Evolutionary conservation across 2,329 filamentous ascomycete species (phyloP).

Genomic region (Tolypocladium ovalisporum): DNA sequence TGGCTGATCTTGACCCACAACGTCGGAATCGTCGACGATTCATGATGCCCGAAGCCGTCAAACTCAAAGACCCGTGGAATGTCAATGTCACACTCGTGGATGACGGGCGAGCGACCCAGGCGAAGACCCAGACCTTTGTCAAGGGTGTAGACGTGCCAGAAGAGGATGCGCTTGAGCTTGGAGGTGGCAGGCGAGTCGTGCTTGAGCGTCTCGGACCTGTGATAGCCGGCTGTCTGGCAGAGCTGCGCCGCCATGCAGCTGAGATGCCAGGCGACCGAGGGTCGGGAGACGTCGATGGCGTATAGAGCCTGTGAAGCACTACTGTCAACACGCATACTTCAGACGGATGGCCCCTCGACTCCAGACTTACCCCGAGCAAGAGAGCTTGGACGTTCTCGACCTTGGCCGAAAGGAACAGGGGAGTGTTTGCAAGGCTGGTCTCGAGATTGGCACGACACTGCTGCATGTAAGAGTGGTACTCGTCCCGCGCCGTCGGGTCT

Average conservation of each 20-base stretch:
- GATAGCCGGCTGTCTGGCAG: conserved; percentile 52
- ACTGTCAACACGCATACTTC: not conserved
- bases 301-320: conserved; percentile 38
- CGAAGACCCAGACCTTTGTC: conserved; percentile 48
- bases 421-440: conserved; percentile 38
- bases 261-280: conserved; percentile 54
- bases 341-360: not conserved
- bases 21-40: conserved; percentile 28
- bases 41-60: conserved; percentile 25
- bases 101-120: conserved; percentile 44
- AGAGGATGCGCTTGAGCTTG: conserved; percentile 29
- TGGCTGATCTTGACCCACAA: conserved; percentile 45
- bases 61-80: conserved; percentile 31
- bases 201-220: conserved; percentile 29
- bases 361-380: conserved; percentile 38
- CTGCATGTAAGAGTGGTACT: conserved; percentile 26
- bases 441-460: conserved; percentile 38
- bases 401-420: conserved; percentile 44
- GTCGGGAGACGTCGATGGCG: conserved; percentile 49
- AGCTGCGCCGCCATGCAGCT: conserved; percentile 47
- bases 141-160: conserved; percentile 43
- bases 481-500: conserved; percentile 19
- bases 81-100: conserved; percentile 50
- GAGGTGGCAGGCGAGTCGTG: conserved; percentile 19
- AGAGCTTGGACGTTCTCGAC: conserved; percentile 46